Evolutionary conservation across 75 land plant genomes (phyloP), one percentile per base, ranked within the genome.

Genomic region (Larix kaempferi): DNA sequence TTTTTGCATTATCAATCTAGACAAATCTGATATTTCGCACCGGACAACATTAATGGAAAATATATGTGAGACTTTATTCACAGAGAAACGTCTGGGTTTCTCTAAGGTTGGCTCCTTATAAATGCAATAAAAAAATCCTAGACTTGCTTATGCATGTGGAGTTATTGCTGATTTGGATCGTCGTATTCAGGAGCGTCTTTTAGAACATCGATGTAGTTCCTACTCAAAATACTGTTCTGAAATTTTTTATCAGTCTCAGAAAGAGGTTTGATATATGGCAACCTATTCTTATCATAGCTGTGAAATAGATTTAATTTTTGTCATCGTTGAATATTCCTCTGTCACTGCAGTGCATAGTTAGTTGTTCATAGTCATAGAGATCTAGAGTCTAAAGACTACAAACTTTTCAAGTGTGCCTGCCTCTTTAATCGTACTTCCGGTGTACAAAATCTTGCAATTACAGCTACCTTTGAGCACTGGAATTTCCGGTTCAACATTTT

Each of bases 161-260:
- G 59, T 27, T 27, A 74, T 55, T 49, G 27, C 81, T 66, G 99
- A 96, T 69, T 75, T 91, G 76, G 95, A 91, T 74, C 77, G 84
- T 57, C 86, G 77, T 55, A 86, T 91, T 22, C 85, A 90, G 57
- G 98, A 90, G 65, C 77, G 86, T 14, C 75, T 94, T 39, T 83
- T 89, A 39, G 94, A 97, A 73, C 83, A 87, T 77, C 81, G 84
- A 44, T 97, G 99, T 82, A 86, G 78, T 80, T 82, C 82, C 41
- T 97, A 98, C 74, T 84, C 86, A 33, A 80, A 74, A n/a, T 83
- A 91, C 71, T 75, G 96, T 72, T 81, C 91, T 39, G 58, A 77
- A 58, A 62, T 78, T n/a, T 84, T 88, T 39, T 97, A 93, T 79
- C 99, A 97, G 75, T 97, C 96, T 44, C 92, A 88, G 71, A 97